phyloP scores from a whole-genome alignment of 2,329 filamentous ascomycete species.

The Colletotrichum falcatum region DNA sequence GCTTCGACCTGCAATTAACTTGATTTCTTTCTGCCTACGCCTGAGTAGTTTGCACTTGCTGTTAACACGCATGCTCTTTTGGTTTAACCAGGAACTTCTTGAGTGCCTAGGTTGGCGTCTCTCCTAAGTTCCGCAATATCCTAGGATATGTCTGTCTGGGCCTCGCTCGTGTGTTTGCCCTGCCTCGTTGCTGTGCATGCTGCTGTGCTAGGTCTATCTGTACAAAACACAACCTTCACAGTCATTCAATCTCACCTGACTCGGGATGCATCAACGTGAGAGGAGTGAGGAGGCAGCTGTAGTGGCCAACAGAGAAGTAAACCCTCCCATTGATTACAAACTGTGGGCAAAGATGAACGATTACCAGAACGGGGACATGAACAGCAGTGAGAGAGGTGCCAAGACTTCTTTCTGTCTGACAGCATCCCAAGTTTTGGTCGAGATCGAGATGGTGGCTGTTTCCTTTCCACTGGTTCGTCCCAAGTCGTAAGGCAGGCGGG shows the following conservation, averaged over 20 bases:
- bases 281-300: background rate
- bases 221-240: background rate
- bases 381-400: background rate
- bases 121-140: background rate
- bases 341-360: background rate
- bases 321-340: too few relatives aligned
- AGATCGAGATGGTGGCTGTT: background rate
- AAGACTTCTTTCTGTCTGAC: background rate
- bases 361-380: background rate
- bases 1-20: background rate
- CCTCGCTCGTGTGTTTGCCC: background rate
- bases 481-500: slow-evolving; percentile 29
- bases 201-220: background rate
- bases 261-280: background rate
- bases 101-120: background rate
- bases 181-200: background rate
- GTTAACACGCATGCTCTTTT: background rate
- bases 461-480: slow-evolving; percentile 28
- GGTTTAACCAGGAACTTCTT: too few relatives aligned
- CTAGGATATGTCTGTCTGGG: background rate
- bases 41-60: background rate
- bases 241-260: background rate
- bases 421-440: background rate
- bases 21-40: background rate
- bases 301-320: background rate